Percentiles rank a stretch among this genome's conserved stretches.
phyloP scores from a whole-genome alignment of 805 yeast species.

The Ogataea zsoltii region DNA sequence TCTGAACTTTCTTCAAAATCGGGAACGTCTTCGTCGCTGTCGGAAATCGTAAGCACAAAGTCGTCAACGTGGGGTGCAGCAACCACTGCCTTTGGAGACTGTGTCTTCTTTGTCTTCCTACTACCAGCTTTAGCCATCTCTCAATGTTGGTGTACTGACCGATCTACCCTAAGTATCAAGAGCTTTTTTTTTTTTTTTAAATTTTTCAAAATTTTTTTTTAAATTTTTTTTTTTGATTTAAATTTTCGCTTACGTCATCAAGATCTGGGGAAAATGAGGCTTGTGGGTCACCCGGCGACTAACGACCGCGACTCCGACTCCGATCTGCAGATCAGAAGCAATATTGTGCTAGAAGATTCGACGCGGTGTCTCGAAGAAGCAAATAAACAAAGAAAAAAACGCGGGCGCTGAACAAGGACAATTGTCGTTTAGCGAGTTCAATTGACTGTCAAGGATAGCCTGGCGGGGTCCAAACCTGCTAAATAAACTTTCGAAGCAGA shows the following conservation, averaged over 20 bases:
- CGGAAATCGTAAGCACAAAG: conserved; percentile 73
- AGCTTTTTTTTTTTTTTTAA: background rate
- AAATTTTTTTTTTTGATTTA: background rate
- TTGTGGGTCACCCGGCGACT: conserved; percentile 3
- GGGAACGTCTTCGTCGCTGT: conserved; percentile 68
- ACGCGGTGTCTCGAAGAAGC: conserved; percentile 5
- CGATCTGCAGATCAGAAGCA: background rate
- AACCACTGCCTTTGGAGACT: conserved; percentile 4
- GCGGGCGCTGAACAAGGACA: background rate
- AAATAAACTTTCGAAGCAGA: too few relatives aligned
- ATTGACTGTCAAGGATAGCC: too few relatives aligned
- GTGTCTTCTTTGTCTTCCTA: background rate
- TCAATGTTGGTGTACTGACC: too few relatives aligned
- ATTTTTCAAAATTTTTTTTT: background rate
- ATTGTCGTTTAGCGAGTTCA: too few relatives aligned
- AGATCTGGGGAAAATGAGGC: conserved; percentile 2
- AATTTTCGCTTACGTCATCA: background rate
- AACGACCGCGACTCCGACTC: background rate
- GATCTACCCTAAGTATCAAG: too few relatives aligned
- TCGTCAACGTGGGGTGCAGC: conserved; percentile 36
- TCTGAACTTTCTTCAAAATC: conserved; percentile 42
- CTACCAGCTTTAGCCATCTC: background rate
- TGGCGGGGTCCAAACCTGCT: too few relatives aligned
- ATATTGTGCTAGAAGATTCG: conserved; percentile 6
- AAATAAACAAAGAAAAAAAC: background rate